Conservation (phyloP, 129 eudicot species). For the Apium graveolens region DNA sequence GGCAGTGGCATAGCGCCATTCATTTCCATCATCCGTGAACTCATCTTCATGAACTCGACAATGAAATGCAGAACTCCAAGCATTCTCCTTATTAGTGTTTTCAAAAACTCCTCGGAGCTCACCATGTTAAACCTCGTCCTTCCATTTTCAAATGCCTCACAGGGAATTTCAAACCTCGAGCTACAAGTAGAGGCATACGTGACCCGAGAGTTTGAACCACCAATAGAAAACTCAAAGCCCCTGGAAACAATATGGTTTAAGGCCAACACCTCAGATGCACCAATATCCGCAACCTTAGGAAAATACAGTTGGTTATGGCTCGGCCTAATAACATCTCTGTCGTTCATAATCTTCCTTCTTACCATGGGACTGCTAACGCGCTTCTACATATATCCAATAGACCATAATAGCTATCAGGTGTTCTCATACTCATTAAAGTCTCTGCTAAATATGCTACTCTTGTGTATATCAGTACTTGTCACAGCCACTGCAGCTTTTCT, state of each 20-base stretch:
- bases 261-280: slow-evolving; percentile 47
- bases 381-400: slow-evolving; percentile 51
- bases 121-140: slow-evolving; percentile 72
- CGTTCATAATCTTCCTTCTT: slow-evolving; percentile 39
- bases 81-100: slow-evolving; percentile 45
- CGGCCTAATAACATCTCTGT: slow-evolving; percentile 33
- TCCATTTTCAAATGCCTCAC: slow-evolving; percentile 36
- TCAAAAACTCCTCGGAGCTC: slow-evolving; percentile 61
- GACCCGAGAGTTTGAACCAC: slow-evolving; percentile 45
- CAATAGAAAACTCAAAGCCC: slow-evolving; percentile 19
- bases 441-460: slow-evolving; percentile 24
- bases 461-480: slow-evolving; percentile 31
- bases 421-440: slow-evolving; percentile 24
- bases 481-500: slow-evolving; percentile 31
- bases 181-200: slow-evolving; percentile 78
- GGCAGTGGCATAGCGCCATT: slow-evolving; percentile 91
- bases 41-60: slow-evolving; percentile 31
- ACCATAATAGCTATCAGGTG: slow-evolving; percentile 27
- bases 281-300: slow-evolving; percentile 51
- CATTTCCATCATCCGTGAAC: slow-evolving; percentile 70
- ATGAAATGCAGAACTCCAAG: slow-evolving; percentile 37
- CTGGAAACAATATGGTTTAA: slow-evolving; percentile 49
- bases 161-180: slow-evolving; percentile 34
- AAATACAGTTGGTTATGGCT: slow-evolving; percentile 50
- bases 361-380: slow-evolving; percentile 34